phyloP scores from a whole-genome alignment of 2,329 filamentous ascomycete genomes.

The Arthrobotrys entomopaga region DNA sequence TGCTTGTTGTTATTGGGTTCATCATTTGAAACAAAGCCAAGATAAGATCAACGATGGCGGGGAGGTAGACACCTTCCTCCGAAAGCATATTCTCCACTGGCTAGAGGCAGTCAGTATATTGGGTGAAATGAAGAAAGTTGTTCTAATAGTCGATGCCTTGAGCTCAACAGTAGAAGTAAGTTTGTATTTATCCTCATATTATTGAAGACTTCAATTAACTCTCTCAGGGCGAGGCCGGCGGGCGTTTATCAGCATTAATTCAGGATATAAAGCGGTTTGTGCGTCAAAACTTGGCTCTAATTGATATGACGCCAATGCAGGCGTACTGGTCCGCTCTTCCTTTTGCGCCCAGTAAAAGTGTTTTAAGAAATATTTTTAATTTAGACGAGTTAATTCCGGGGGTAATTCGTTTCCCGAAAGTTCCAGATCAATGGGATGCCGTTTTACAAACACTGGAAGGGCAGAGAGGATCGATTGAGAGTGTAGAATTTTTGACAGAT shows the following conservation, averaged over 20 bases:
- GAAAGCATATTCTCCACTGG: slow-evolving; percentile 61
- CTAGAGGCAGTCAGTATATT: slow-evolving; percentile 61
- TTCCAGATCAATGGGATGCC: too few species aligned
- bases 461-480: too few species aligned
- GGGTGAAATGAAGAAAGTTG: slow-evolving; percentile 55
- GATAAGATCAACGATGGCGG: slow-evolving; percentile 59
- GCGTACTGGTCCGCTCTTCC: slow-evolving; percentile 18
- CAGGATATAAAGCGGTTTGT: slow-evolving; percentile 33
- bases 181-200: background rate
- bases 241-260: too few species aligned
- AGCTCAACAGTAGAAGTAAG: slow-evolving; percentile 16
- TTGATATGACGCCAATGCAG: slow-evolving; percentile 23
- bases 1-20: slow-evolving; percentile 62
- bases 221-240: background rate
- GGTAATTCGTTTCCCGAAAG: too few species aligned
- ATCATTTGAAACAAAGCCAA: slow-evolving; percentile 59
- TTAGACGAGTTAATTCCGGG: too few species aligned
- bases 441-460: too few species aligned
- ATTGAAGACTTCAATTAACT: background rate
- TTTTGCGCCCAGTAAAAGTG: slow-evolving; percentile 9
- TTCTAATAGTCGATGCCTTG: slow-evolving; percentile 35
- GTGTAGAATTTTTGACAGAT: too few species aligned
- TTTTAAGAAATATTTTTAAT: too few species aligned
- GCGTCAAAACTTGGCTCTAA: slow-evolving; percentile 6
- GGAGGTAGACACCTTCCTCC: slow-evolving; percentile 60